Conservation (phyloP, 2,329 filamentous ascomycete genomes). For the Venturia aucupariae region DNA sequence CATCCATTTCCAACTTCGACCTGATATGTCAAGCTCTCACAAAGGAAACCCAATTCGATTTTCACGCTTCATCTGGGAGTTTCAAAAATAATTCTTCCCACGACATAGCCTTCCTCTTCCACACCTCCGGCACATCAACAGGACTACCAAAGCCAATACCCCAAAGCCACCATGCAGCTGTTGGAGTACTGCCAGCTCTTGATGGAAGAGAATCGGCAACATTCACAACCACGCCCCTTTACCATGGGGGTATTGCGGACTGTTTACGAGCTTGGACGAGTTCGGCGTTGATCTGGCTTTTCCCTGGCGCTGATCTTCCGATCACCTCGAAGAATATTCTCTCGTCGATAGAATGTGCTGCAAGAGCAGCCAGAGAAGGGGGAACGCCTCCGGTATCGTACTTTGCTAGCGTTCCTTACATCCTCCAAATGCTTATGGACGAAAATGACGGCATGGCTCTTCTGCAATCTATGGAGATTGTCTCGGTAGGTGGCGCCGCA, state of each 20-base stretch:
- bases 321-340: conserved; percentile 48
- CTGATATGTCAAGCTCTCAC: background rate
- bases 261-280: conserved; percentile 54
- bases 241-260: conserved; percentile 57
- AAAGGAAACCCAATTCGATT: background rate
- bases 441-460: conserved; percentile 42
- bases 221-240: conserved; percentile 57
- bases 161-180: conserved; percentile 46
- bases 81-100: background rate
- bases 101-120: conserved; percentile 42
- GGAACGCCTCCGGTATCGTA: conserved; percentile 38
- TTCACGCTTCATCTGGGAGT: background rate
- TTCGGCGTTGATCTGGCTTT: conserved; percentile 51
- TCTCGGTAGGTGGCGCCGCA: conserved; percentile 50
- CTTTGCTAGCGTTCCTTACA: conserved; percentile 57
- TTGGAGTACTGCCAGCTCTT: conserved; percentile 46
- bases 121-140: conserved; percentile 57
- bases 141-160: conserved; percentile 55
- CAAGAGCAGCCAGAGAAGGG: conserved; percentile 17
- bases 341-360: conserved; percentile 36
- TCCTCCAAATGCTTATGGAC: conserved; percentile 55
- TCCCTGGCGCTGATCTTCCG: conserved; percentile 46
- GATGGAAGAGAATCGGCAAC: conserved; percentile 35
- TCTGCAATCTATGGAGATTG: conserved; percentile 40
- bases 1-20: conserved; percentile 10